Evolutionary conservation across 148 eudicot genomes (phyloP).

Genomic region (Limonium bicolor): DNA sequence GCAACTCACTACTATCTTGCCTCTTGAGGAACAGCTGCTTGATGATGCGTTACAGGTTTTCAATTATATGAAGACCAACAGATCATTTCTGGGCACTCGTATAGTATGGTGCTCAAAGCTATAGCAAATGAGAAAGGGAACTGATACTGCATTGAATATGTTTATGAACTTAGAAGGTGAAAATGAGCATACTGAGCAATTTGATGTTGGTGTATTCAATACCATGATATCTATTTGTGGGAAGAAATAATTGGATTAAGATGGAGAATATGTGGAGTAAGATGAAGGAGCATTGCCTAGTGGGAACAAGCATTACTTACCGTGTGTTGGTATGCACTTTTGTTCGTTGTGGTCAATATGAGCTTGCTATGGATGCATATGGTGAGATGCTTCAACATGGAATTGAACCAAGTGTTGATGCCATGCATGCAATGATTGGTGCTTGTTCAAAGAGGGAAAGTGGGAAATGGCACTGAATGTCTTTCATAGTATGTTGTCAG

Average conservation of each 20-base stretch:
- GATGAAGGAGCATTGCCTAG: conserved; percentile 23
- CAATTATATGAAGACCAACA: conserved; percentile 28
- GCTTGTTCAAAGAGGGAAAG: conserved; percentile 52
- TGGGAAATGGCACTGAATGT: conserved; percentile 40
- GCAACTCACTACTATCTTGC: conserved; percentile 54
- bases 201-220: conserved; percentile 56
- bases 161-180: conserved; percentile 25
- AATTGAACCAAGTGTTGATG: conserved; percentile 24
- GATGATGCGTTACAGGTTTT: conserved; percentile 39
- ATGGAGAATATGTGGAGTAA: conserved; percentile 36
- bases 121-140: conserved; percentile 22
- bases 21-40: conserved; percentile 31
- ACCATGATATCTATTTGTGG: conserved; percentile 44
- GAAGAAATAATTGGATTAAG: conserved; percentile 38
- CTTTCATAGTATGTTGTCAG: conserved; percentile 28
- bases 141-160: conserved; percentile 30
- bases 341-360: conserved; percentile 49
- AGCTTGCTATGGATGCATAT: conserved; percentile 56
- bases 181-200: conserved; percentile 12
- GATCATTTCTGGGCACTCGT: conserved; percentile 38
- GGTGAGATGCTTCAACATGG: conserved; percentile 42
- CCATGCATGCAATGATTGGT: conserved; percentile 50
- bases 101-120: conserved; percentile 44
- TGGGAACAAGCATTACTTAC: conserved; percentile 45
- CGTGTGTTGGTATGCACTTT: conserved; percentile 40